Evolutionary conservation across 768 basidiomycete genomes (phyloP), one percentile per base, ranked within the genome.

Genomic region (Plicaturopsis crispa): DNA sequence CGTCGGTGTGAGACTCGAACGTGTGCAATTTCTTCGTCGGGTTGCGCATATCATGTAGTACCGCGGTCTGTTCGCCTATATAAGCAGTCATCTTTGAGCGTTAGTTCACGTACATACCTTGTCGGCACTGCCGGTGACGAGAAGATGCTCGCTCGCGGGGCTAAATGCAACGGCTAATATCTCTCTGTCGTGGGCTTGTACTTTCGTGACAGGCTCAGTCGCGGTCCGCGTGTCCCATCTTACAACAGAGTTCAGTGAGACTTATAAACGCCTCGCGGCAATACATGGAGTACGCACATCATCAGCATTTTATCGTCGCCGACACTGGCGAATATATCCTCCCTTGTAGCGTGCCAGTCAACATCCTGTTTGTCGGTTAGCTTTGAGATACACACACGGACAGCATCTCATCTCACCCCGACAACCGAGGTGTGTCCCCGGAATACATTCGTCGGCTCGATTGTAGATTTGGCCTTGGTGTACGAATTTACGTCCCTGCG

Each of bases 261-360:
- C 4, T 8, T 12, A 18, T 26, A n/a, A n/a, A n/a, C n/a, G n/a
- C n/a, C n/a, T n/a, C n/a, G 32, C 5, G 34, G 21, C 24, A n/a
- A n/a, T n/a, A n/a, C n/a, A 13, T 31, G 8, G 31, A 24, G 21
- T 3, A 65, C 89, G 35, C 52, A 97, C 92, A 98, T 71, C 71
- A 96, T 80, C 37, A 99, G 73, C 72, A 87, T 78, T 56, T 84
- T 86, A 57, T 99, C 96, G 45, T 99, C 96, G 14, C 93, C 91
- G 22, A 94, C 96, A 48, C 93, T 97, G 3, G 84, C 92, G 50
- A 98, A 90, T 35, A 91, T 63, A 50, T 82, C 79, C 43, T 90
- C 88, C 51, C 83, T 69, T 4, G 70, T 76, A 2, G 80, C 67
- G 59, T 94, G 84, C 96, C 96, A 99, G 50, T 96, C 92, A 4